These are phyloP conservation scores for Malassezia psittaci DNA, from an alignment of 1,284 basidiomycete species.

Conservation along the genomic window DNA sequence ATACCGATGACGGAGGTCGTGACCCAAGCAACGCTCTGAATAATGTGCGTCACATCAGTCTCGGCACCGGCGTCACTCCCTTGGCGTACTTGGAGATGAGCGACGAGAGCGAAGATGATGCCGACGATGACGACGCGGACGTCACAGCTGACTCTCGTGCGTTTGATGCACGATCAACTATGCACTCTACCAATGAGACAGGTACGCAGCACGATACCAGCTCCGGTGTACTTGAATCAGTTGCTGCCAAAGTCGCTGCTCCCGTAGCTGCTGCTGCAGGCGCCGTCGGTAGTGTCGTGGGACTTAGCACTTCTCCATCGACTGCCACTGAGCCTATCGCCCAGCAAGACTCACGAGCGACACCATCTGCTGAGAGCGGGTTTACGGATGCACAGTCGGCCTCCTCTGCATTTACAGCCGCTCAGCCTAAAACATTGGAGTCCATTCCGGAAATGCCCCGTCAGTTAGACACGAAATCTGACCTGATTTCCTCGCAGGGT, in stretches of 20 bases:
- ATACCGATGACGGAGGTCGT: not conserved
- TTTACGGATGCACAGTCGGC: too few relatives aligned
- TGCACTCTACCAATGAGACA: not conserved
- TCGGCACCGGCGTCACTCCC: conserved; percentile 18
- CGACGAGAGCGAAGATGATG: conserved; percentile 43
- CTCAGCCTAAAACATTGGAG: not conserved
- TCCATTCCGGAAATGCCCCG: not conserved
- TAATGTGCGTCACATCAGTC: conserved; percentile 7
- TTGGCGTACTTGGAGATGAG: conserved; percentile 42
- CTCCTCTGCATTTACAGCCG: not conserved
- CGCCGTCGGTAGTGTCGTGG: not conserved
- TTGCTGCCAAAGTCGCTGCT: not conserved
- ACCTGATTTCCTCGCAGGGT: not conserved
- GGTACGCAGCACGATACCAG: not conserved
- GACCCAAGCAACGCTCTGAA: not conserved
- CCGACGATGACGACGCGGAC: not conserved
- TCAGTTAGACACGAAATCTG: not conserved
- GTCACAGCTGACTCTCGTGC: not conserved
- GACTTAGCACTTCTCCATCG: not conserved
- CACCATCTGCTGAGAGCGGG: not conserved
- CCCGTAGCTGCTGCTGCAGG: not conserved
- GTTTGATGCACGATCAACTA: not conserved
- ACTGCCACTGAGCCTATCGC: not conserved
- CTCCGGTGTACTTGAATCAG: not conserved
- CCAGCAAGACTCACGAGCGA: not conserved